These are phyloP conservation scores for Carex littledalei DNA, from an alignment of 176 grass and related monocot genomes.

Conservation along the genomic window DNA sequence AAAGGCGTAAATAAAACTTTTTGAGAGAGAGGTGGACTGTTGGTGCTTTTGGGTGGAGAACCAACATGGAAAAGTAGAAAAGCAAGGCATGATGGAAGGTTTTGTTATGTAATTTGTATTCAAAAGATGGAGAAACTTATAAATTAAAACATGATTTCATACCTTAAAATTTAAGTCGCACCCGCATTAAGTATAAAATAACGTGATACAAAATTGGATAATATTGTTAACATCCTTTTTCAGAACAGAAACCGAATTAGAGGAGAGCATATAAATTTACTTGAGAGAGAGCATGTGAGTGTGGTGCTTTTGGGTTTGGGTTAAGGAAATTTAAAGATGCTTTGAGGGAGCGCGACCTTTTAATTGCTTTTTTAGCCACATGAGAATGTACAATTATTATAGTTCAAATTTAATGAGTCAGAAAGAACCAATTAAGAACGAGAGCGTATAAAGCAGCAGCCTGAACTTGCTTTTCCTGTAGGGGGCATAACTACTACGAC, in stretches of 20 bases:
- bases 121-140: not conserved
- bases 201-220: no score
- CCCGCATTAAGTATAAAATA: no score
- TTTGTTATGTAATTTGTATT: conserved; percentile 12
- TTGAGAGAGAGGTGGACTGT: conserved; percentile 24
- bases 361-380: not conserved
- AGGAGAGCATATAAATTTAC: no score
- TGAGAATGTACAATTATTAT: not conserved
- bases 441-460: not conserved
- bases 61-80: conserved; percentile 32
- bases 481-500: not conserved
- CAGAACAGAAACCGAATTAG: no score
- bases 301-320: not conserved
- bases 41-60: conserved; percentile 40
- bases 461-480: not conserved
- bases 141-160: no score
- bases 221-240: no score
- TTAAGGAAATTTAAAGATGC: conserved; percentile 1
- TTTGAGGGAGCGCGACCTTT: not conserved
- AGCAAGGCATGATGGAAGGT: conserved; percentile 16
- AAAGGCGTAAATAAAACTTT: not conserved
- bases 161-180: no score
- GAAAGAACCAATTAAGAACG: not conserved
- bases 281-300: not conserved
- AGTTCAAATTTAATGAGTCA: not conserved